Evolutionary conservation across 1,284 basidiomycete species (phyloP).

Genomic region (Psilocybe mexicana): DNA sequence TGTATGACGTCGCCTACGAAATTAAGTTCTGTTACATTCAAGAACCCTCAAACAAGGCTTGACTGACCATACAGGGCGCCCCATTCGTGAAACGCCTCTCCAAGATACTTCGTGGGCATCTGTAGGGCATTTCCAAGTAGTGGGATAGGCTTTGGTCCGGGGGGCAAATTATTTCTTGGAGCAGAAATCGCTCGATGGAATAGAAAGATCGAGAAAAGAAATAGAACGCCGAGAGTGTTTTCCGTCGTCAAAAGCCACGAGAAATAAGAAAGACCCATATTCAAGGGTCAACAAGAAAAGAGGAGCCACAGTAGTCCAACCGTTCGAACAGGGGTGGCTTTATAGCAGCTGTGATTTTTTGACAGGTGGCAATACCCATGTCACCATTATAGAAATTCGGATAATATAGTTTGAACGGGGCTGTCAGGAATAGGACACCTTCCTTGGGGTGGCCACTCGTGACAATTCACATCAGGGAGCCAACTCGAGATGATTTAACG

Average conservation of each 20-base stretch:
- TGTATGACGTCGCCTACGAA: conserved; percentile 42
- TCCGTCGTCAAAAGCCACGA: conserved; percentile 20
- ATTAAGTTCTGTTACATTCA: neutral
- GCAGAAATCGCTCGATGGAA: conserved; percentile 24
- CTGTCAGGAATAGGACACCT: conserved; percentile 21
- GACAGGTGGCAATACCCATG: conserved; percentile 26
- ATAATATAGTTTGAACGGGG: conserved; percentile 12
- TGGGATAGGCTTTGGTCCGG: conserved; percentile 47
- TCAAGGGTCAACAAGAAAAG: conserved; percentile 18
- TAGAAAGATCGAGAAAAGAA: conserved; percentile 23
- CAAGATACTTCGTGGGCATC: conserved; percentile 40
- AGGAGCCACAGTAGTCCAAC: conserved; percentile 10
- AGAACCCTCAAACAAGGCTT: too few relatives aligned
- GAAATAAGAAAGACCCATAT: conserved; percentile 17
- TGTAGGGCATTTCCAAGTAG: conserved; percentile 53
- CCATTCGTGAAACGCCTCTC: conserved; percentile 43
- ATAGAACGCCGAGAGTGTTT: conserved; percentile 19
- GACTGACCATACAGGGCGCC: conserved; percentile 37
- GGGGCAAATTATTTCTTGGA: conserved; percentile 36
- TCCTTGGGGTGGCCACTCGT: conserved; percentile 13
- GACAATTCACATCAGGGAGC: conserved; percentile 20
- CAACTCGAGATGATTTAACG: neutral
- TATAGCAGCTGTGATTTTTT: conserved; percentile 21
- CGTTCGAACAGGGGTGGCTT: conserved; percentile 16
- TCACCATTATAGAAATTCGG: conserved; percentile 18